A percentile compares a stretch with the other conserved stretches of the same genome.
Conservation (phyloP, 2,329 filamentous ascomycete genomes). For the Arthrinium puccinioides region DNA sequence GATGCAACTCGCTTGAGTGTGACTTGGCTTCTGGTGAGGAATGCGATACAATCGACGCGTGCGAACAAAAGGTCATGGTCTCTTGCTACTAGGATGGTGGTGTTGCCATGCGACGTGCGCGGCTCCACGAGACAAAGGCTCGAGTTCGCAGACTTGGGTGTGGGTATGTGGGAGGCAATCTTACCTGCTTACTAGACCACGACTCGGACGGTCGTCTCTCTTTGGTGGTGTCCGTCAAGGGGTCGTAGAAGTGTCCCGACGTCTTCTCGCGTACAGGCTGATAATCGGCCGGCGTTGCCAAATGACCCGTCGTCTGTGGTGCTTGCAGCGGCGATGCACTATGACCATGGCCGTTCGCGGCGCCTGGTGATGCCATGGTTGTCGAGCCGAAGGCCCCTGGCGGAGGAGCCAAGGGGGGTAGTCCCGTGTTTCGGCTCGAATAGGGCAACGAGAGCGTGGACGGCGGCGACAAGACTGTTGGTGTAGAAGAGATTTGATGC, state of each 20-base stretch:
- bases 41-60: too few species aligned
- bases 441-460: conserved; percentile 8
- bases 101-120: too few species aligned
- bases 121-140: too few species aligned
- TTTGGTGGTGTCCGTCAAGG: conserved; percentile 33
- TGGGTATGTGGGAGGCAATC: conserved; percentile 8
- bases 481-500: conserved; percentile 18
- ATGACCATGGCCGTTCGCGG: conserved; percentile 10
- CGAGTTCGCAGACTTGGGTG: too few species aligned
- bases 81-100: too few species aligned
- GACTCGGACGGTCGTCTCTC: conserved; percentile 28
- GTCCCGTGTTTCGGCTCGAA: conserved; percentile 3
- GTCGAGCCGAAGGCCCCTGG: conserved; percentile 20
- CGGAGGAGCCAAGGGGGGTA: conserved; percentile 24
- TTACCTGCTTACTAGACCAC: conserved; percentile 24
- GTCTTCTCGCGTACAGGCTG: conserved; percentile 26
- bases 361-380: conserved; percentile 20
- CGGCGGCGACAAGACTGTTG: conserved; percentile 7
- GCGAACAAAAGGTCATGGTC: too few species aligned
- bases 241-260: conserved; percentile 36
- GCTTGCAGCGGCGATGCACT: conserved; percentile 26
- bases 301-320: conserved; percentile 19
- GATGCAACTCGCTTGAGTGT: too few species aligned
- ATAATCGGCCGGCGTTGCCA: conserved; percentile 24
- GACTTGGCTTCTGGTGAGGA: too few species aligned